phyloP scores from a whole-genome alignment of 805 yeast species.

The Spathaspora girioi region DNA sequence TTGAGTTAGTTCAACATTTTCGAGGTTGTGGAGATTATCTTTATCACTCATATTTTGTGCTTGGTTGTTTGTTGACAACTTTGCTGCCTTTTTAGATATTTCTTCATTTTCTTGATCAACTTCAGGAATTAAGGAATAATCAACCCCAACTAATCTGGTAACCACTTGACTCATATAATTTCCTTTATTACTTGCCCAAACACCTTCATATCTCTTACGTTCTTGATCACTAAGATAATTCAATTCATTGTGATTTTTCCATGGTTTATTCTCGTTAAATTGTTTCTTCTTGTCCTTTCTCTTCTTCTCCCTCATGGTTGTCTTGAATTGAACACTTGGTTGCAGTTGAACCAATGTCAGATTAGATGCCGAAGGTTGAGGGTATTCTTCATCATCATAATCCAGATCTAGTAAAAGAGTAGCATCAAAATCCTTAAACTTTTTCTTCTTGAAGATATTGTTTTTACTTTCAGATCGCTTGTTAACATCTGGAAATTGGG shows the following conservation, averaged over 20 bases:
- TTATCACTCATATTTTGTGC: constrained; percentile 17
- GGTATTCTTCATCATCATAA: constrained; percentile 4
- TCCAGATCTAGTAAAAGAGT: constrained; percentile 10
- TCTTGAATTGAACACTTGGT: constrained; percentile 40
- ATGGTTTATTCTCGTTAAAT: constrained; percentile 88
- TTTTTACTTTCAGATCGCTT: neutral
- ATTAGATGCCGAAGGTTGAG: neutral
- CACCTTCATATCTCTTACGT: constrained; percentile 84
- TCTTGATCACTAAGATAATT: constrained; percentile 55
- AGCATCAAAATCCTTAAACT: constrained; percentile 11
- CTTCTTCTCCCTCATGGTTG: constrained; percentile 48
- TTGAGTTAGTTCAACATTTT: constrained; percentile 23
- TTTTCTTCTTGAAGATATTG: constrained; percentile 16
- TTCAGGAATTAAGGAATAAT: constrained; percentile 7
- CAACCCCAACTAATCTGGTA: constrained; percentile 27
- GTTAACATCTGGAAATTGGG: constrained; percentile 30
- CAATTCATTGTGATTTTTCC: constrained; percentile 79
- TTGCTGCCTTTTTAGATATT: constrained; percentile 28
- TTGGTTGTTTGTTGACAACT: constrained; percentile 25
- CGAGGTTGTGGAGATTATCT: constrained; percentile 27
- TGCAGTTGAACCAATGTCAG: constrained; percentile 9
- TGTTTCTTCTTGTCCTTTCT: constrained; percentile 35
- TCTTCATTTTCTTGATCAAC: constrained; percentile 13
- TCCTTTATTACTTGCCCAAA: constrained; percentile 90
- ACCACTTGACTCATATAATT: constrained; percentile 43